These are phyloP conservation scores for Epichloe brachyelytri DNA, from an alignment of 2,329 filamentous ascomycete species.

Conservation along the genomic window DNA sequence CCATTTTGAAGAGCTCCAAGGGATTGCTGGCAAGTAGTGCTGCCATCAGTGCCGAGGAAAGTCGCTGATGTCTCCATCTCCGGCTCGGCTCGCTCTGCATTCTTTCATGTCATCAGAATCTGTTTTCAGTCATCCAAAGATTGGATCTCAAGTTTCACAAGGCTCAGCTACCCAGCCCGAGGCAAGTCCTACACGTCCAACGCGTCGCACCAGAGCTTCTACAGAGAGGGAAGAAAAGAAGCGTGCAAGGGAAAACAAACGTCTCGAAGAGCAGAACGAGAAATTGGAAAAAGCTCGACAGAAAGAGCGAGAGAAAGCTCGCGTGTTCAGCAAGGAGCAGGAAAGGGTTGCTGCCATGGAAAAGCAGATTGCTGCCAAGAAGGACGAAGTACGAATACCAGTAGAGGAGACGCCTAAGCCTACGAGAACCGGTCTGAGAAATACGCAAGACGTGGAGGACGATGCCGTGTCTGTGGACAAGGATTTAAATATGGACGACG, in stretches of 20 bases:
- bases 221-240: conserved; percentile 52
- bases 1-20: conserved; percentile 77
- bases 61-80: conserved; percentile 41
- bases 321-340: conserved; percentile 43
- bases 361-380: conserved; percentile 38
- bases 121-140: conserved; percentile 18
- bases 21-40: conserved; percentile 71
- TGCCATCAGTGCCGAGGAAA: conserved; percentile 51
- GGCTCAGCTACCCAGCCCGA: conserved; percentile 9
- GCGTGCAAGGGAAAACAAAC: conserved; percentile 51
- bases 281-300: conserved; percentile 56
- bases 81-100: conserved; percentile 31
- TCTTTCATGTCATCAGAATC: conserved; percentile 35
- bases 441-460: conserved; percentile 25
- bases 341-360: conserved; percentile 41
- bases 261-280: conserved; percentile 44
- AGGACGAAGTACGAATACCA: conserved; percentile 33
- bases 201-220: conserved; percentile 43
- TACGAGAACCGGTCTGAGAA: conserved; percentile 39
- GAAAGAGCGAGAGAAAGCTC: conserved; percentile 57
- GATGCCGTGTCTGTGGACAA: conserved; percentile 18
- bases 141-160: conserved; percentile 11
- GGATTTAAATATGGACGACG: conserved; percentile 45
- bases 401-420: conserved; percentile 30
- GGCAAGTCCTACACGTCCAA: conserved; percentile 29